A percentile compares a stretch with the other conserved stretches of the same genome.
phyloP scores from a whole-genome alignment of 768 basidiomycete genomes.

The Psilocybe cyanescens region DNA sequence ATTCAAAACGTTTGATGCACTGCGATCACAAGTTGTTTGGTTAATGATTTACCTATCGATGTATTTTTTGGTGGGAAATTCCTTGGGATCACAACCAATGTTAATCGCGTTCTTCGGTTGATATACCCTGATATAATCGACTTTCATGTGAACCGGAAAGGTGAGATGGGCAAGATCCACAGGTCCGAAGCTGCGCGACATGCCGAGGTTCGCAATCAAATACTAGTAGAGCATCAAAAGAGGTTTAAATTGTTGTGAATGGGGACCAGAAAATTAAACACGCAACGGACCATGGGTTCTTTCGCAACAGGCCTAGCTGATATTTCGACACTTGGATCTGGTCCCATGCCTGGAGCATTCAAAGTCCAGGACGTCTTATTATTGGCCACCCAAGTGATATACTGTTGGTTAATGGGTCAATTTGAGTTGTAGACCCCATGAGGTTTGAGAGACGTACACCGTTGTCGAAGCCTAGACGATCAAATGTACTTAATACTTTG shows the following conservation, averaged over 20 bases:
- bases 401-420: conserved; percentile 42
- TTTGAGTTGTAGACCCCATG: not conserved
- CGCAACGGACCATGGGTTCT: conserved; percentile 78
- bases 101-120: conserved; percentile 65
- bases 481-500: not conserved
- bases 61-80: conserved; percentile 73
- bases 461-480: conserved; percentile 59
- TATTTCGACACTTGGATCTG: conserved; percentile 64
- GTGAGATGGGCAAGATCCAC: conserved; percentile 70
- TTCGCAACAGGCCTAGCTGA: conserved; percentile 70
- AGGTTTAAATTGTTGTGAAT: not conserved
- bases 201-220: conserved; percentile 80
- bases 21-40: not conserved
- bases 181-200: conserved; percentile 77
- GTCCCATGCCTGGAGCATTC: conserved; percentile 64
- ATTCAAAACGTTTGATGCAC: not conserved
- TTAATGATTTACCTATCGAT: conserved; percentile 55
- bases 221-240: conserved; percentile 51
- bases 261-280: not conserved
- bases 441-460: conserved; percentile 44
- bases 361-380: conserved; percentile 77
- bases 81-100: conserved; percentile 71
- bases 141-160: conserved; percentile 62
- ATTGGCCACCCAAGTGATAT: conserved; percentile 84
- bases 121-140: conserved; percentile 70